Conservation (phyloP, 208 protist genomes). For the Acanthamoeba healyi region DNA sequence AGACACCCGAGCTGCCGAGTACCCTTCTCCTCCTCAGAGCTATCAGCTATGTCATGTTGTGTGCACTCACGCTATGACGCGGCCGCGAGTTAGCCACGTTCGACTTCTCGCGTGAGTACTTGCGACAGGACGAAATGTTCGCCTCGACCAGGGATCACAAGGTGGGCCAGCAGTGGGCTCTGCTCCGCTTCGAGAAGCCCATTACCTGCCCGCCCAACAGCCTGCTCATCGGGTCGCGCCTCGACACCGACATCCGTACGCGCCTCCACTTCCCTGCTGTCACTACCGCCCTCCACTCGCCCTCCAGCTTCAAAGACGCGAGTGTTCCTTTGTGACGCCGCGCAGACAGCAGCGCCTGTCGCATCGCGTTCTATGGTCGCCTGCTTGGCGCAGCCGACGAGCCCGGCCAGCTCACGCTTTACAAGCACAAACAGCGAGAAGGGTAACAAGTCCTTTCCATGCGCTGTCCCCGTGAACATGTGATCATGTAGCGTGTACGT, state of each 20-base stretch:
- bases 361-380: slow-evolving; percentile 81
- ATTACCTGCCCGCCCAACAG: slow-evolving; percentile 69
- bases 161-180: slow-evolving; percentile 76
- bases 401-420: slow-evolving; percentile 69
- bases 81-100: background rate
- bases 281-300: background rate
- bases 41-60: background rate
- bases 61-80: background rate
- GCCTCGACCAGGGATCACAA: background rate
- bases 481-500: background rate
- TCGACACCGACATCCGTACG: slow-evolving; percentile 78
- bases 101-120: slow-evolving; percentile 38
- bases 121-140: slow-evolving; percentile 30
- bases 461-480: no score
- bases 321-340: background rate
- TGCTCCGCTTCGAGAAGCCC: slow-evolving; percentile 84
- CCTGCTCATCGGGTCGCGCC: slow-evolving; percentile 80
- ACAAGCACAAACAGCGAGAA: slow-evolving; percentile 74
- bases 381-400: slow-evolving; percentile 41
- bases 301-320: background rate
- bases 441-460: background rate
- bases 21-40: background rate
- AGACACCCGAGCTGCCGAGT: slow-evolving; percentile 18
- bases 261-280: background rate
- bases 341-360: slow-evolving; percentile 71